Conservation (phyloP, 768 basidiomycete species). For the Trametopsis cervina region DNA sequence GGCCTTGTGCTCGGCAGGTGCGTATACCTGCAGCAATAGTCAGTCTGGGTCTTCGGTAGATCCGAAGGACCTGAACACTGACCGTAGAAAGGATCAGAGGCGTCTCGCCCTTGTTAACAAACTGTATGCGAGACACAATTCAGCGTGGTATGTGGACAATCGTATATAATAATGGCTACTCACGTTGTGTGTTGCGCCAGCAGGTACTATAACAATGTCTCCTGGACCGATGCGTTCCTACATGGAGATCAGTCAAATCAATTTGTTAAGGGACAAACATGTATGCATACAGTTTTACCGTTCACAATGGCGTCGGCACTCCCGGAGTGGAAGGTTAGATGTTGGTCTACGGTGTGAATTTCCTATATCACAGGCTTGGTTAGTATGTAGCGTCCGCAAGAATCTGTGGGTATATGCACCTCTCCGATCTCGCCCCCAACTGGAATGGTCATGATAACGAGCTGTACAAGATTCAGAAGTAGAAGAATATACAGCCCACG, state of each 20-base stretch:
- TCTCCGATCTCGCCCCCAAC: slow-evolving; percentile 23
- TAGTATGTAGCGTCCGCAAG: background rate
- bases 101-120: slow-evolving; percentile 21
- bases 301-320: slow-evolving; percentile 20
- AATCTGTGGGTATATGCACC: slow-evolving; percentile 11
- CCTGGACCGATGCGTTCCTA: slow-evolving; percentile 18
- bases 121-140: slow-evolving; percentile 13
- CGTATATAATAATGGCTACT: slow-evolving; percentile 6
- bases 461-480: slow-evolving; percentile 6
- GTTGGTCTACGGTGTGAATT: slow-evolving; percentile 23
- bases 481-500: background rate
- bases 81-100: slow-evolving; percentile 22
- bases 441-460: slow-evolving; percentile 25
- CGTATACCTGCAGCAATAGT: slow-evolving; percentile 17
- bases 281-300: slow-evolving; percentile 13
- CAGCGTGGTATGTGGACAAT: background rate
- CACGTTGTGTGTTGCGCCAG: slow-evolving; percentile 23
- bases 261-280: background rate
- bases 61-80: background rate
- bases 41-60: background rate
- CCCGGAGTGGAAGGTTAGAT: slow-evolving; percentile 22
- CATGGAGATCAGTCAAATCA: too few relatives aligned
- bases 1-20: slow-evolving; percentile 24
- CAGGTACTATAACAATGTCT: slow-evolving; percentile 22
- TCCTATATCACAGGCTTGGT: slow-evolving; percentile 12